Percentiles rank a stretch among this genome's conserved stretches.
Evolutionary conservation across 129 eudicot species (phyloP).

Genomic region (Kitagawia praeruptora): DNA sequence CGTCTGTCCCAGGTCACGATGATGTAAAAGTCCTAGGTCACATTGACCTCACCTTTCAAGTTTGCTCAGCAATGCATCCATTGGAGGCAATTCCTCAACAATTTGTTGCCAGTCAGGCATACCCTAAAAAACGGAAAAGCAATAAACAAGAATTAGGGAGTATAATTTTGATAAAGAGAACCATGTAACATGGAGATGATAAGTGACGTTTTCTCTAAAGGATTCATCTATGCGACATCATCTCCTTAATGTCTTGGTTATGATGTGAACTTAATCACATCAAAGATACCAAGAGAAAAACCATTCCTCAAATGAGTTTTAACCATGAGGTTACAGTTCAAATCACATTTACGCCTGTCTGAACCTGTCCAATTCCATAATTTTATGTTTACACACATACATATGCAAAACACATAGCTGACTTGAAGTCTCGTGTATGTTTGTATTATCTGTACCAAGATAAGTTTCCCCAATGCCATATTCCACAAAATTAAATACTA

Average conservation of each 20-base stretch:
- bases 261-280: background rate
- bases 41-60: slow-evolving; percentile 61
- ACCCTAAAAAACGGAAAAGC: slow-evolving; percentile 29
- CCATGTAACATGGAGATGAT: background rate
- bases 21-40: background rate
- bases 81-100: slow-evolving; percentile 81
- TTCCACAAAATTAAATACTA: background rate
- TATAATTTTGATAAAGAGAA: background rate
- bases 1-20: background rate
- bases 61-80: slow-evolving; percentile 85
- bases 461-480: background rate
- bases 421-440: background rate
- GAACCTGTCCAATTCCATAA: background rate
- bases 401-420: background rate
- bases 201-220: background rate
- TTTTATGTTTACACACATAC: background rate
- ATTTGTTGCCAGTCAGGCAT: slow-evolving; percentile 96
- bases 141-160: background rate
- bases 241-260: background rate
- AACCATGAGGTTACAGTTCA: background rate
- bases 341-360: background rate
- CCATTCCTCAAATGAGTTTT: background rate
- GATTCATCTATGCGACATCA: background rate
- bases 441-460: background rate
- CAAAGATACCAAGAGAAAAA: background rate